A percentile compares a stretch with the other conserved stretches of the same genome.
phyloP scores from a whole-genome alignment of 495 filamentous ascomycete genomes.

The Podospora comata region DNA sequence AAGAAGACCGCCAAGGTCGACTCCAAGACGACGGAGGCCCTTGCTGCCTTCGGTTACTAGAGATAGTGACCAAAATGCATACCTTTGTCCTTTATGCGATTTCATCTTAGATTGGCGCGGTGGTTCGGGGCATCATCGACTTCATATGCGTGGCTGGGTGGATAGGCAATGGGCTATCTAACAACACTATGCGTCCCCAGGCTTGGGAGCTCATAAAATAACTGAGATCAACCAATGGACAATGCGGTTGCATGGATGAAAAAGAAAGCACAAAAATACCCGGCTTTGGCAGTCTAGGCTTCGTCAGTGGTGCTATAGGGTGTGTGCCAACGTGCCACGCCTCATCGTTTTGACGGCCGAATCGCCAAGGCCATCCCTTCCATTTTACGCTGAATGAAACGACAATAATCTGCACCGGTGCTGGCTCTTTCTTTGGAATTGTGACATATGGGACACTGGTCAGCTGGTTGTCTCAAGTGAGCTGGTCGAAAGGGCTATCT shows the following conservation, averaged over 20 bases:
- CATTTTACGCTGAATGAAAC: constrained; percentile 30
- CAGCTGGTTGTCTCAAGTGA: not conserved
- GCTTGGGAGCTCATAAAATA: constrained; percentile 39
- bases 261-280: constrained; percentile 35
- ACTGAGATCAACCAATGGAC: constrained; percentile 41
- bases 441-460: not conserved
- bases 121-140: constrained; percentile 40
- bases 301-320: constrained; percentile 25
- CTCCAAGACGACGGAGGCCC: constrained; percentile 56
- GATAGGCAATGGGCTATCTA: constrained; percentile 34
- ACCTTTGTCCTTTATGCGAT: constrained; percentile 37
- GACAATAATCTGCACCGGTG: constrained; percentile 28
- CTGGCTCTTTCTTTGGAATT: constrained; percentile 9
- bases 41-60: constrained; percentile 57
- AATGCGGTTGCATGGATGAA: constrained; percentile 36
- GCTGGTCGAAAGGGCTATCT: not conserved
- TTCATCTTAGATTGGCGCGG: constrained; percentile 44
- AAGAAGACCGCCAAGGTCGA: constrained; percentile 88
- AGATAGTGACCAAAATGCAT: constrained; percentile 28
- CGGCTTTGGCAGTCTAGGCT: constrained; percentile 25
- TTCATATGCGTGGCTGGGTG: constrained; percentile 41
- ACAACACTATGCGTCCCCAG: constrained; percentile 36
- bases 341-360: constrained; percentile 16
- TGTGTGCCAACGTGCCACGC: constrained; percentile 19
- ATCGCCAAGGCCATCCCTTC: constrained; percentile 18